These are phyloP conservation scores for Aureobasidium sp. DNA, from an alignment of 2,329 filamentous ascomycete genomes.

Conservation along the genomic window DNA sequence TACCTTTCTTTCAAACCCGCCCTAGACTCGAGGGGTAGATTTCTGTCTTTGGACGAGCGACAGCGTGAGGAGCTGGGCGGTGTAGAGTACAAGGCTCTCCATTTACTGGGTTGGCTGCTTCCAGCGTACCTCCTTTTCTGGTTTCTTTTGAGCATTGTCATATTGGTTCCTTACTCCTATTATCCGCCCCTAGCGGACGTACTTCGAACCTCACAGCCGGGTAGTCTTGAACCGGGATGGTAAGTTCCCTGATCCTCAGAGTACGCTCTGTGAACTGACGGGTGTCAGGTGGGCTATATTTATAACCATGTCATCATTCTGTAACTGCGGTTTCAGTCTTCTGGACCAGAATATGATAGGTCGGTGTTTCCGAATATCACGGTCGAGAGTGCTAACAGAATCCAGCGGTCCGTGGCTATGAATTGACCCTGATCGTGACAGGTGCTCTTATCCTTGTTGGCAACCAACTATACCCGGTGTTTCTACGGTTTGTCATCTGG, in stretches of 20 bases:
- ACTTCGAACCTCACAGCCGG: constrained; percentile 17
- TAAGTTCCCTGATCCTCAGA: background rate
- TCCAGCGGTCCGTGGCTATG: constrained; percentile 29
- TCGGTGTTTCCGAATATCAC: background rate
- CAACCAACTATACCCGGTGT: constrained; percentile 57
- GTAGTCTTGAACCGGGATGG: constrained; percentile 25
- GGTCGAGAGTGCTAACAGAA: background rate
- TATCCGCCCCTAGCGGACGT: constrained; percentile 9
- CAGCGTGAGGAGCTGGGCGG: constrained; percentile 91
- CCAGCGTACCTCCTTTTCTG: constrained; percentile 25
- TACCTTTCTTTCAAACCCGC: constrained; percentile 27
- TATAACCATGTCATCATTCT: constrained; percentile 26
- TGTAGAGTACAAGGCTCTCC: constrained; percentile 88
- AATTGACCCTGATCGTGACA: constrained; percentile 38
- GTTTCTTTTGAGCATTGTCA: constrained; percentile 17
- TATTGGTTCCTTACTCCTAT: constrained; percentile 17
- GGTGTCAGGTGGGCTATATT: constrained; percentile 15
- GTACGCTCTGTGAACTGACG: background rate
- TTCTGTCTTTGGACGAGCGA: constrained; percentile 58
- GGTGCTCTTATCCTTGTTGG: constrained; percentile 53
- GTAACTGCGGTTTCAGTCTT: constrained; percentile 31
- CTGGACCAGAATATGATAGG: constrained; percentile 26
- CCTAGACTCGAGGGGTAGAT: constrained; percentile 24
- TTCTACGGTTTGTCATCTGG: constrained; percentile 54
- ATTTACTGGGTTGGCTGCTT: constrained; percentile 50